Percentiles rank a stretch among this genome's conserved stretches.
phyloP scores from a whole-genome alignment of 2,329 filamentous ascomycete species.

The Escovopsis weberi region DNA sequence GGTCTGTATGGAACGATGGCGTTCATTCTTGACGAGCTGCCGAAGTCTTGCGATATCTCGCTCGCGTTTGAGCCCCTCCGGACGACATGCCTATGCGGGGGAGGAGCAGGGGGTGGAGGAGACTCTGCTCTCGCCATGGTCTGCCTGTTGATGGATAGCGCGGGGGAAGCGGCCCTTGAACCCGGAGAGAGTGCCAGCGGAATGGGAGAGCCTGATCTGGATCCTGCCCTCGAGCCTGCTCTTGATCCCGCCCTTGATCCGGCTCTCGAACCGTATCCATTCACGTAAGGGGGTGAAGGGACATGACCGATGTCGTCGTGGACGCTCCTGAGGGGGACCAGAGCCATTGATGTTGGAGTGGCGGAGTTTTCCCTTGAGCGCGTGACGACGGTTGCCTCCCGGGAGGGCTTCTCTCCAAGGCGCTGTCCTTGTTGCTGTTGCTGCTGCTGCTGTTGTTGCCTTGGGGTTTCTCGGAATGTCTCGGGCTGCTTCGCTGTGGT shows the following conservation, averaged over 20 bases:
- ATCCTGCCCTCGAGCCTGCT: too few species aligned
- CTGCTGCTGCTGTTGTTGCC: conserved; percentile 3
- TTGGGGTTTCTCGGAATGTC: conserved; percentile 34
- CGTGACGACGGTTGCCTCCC: conserved; percentile 11
- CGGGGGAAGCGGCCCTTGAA: conserved; percentile 15
- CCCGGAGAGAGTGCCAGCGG: conserved; percentile 20
- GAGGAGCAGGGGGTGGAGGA: conserved; percentile 69
- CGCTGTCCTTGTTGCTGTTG: conserved; percentile 10
- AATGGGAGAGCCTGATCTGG: conserved; percentile 8
- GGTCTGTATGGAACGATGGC: conserved; percentile 20
- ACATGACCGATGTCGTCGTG: conserved; percentile 9
- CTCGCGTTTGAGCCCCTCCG: conserved; percentile 10
- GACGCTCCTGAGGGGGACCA: conserved; percentile 14
- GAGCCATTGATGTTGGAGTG: conserved; percentile 8
- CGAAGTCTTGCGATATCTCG: conserved; percentile 2
- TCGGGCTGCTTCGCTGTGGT: conserved; percentile 47
- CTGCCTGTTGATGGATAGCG: conserved; percentile 9
- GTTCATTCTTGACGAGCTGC: conserved; percentile 15
- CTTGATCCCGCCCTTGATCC: conserved; percentile 1
- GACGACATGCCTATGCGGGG: conserved; percentile 59
- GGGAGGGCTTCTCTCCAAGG: conserved; percentile 14
- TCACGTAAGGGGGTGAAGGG: conserved; percentile 11
- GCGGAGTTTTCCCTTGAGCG: conserved; percentile 8
- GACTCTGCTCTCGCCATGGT: conserved; percentile 31
- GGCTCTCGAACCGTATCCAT: conserved; percentile 16